A percentile compares a stretch with the other conserved stretches of the same genome.
Conservation (phyloP, 495 filamentous ascomycete species). For the Xylaria bambusicola region DNA sequence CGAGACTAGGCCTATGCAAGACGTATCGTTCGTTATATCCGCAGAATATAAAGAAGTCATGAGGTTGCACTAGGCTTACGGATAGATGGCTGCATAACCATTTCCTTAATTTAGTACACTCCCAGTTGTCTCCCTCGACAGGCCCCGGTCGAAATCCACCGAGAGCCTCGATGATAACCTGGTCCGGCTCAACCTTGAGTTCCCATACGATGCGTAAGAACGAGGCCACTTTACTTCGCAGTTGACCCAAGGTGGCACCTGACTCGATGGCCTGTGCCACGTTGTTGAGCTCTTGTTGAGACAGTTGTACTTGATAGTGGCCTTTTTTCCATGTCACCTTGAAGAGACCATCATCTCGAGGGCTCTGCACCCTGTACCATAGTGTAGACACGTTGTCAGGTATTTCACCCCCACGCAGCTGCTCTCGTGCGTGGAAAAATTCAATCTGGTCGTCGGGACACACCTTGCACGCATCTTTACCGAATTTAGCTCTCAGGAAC, state of each 20-base stretch:
- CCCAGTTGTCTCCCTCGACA: slow-evolving; percentile 39
- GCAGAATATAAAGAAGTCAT: slow-evolving; percentile 29
- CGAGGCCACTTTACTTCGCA: slow-evolving; percentile 19
- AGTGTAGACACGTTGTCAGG: slow-evolving; percentile 7
- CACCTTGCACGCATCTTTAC: slow-evolving; percentile 5
- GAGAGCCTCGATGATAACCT: slow-evolving; percentile 32
- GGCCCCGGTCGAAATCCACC: slow-evolving; percentile 34
- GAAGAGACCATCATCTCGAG: slow-evolving; percentile 20
- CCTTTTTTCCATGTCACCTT: slow-evolving; percentile 13
- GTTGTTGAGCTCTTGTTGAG: slow-evolving; percentile 13
- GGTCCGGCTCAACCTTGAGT: slow-evolving; percentile 17
- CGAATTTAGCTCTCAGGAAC: slow-evolving; percentile 17
- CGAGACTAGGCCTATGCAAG: slow-evolving; percentile 29
- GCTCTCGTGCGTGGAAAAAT: slow-evolving; percentile 18
- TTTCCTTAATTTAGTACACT: slow-evolving; percentile 25
- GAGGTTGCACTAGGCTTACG: slow-evolving; percentile 24
- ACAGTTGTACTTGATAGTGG: slow-evolving; percentile 8
- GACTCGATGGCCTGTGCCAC: slow-evolving; percentile 14
- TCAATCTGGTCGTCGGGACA: slow-evolving; percentile 19
- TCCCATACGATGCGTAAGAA: slow-evolving; percentile 4
- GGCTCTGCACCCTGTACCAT: slow-evolving; percentile 17
- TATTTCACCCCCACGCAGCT: slow-evolving; percentile 15
- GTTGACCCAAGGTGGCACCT: slow-evolving; percentile 20
- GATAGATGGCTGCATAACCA: slow-evolving; percentile 42
- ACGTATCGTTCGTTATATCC: slow-evolving; percentile 38